phyloP scores from a whole-genome alignment of 192 early-diverging fungal genomes.

The Cetraspora pellucida region DNA sequence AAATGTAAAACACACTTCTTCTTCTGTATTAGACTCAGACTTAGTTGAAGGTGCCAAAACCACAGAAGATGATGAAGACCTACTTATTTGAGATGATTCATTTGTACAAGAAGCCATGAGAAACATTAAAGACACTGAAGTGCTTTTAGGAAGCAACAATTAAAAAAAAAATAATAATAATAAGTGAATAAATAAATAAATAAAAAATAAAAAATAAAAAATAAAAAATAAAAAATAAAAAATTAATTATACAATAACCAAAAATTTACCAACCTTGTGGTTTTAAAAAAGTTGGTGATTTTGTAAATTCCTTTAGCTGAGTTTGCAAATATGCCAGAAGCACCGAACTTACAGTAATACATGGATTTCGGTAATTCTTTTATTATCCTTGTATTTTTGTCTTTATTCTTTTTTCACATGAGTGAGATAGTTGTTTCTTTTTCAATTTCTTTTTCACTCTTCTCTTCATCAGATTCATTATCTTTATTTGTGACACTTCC shows the following conservation, averaged over 20 bases:
- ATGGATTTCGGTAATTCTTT: slow-evolving; percentile 9
- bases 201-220: too few relatives aligned
- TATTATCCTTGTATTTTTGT: slow-evolving; percentile 1
- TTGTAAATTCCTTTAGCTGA: not conserved
- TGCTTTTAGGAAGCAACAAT: too few relatives aligned
- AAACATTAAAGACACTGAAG: too few relatives aligned
- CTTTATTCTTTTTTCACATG: not conserved
- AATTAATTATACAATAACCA: too few relatives aligned
- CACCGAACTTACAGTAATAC: slow-evolving; percentile 8
- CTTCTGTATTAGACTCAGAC: not conserved
- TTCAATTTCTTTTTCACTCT: too few relatives aligned
- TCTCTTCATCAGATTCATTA: too few relatives aligned
- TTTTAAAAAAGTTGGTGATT: not conserved
- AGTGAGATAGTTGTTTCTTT: not conserved
- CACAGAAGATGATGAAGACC: not conserved
- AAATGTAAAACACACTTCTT: not conserved
- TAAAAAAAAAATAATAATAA: too few relatives aligned
- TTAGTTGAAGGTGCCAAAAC: not conserved
- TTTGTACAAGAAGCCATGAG: not conserved
- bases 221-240: too few relatives aligned
- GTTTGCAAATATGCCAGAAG: not conserved
- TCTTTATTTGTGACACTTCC: too few relatives aligned
- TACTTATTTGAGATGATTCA: not conserved
- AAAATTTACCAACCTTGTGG: not conserved
- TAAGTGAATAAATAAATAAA: too few relatives aligned